phyloP scores from a whole-genome alignment of 192 early-diverging fungal genomes.

The Entomortierella parvispora region DNA sequence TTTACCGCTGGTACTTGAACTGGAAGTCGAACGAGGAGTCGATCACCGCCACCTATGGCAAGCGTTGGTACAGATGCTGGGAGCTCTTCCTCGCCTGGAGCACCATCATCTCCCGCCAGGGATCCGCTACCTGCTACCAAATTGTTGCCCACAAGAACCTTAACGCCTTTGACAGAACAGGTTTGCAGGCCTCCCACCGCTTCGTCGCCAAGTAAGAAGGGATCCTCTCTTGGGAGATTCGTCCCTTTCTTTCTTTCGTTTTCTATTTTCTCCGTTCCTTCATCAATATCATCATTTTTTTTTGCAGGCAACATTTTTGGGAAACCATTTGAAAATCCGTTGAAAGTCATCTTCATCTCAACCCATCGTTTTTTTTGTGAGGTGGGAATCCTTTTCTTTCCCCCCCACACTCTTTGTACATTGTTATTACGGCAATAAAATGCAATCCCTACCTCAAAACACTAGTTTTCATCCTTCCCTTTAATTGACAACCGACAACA shows the following conservation, averaged over 20 bases:
- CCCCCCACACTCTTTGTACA: too few species aligned
- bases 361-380: too few species aligned
- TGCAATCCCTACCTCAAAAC: too few species aligned
- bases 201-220: slow-evolving; percentile 16
- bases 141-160: slow-evolving; percentile 97
- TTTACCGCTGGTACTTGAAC: slow-evolving; percentile 97
- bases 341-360: too few species aligned
- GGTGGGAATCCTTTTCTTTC: too few species aligned
- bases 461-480: too few species aligned
- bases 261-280: background rate
- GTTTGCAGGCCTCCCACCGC: slow-evolving; percentile 62
- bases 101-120: slow-evolving; percentile 94
- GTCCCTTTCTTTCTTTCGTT: background rate
- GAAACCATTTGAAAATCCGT: too few species aligned
- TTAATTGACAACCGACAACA: too few species aligned
- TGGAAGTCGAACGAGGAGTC: slow-evolving; percentile 94
- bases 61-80: slow-evolving; percentile 92
- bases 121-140: slow-evolving; percentile 96
- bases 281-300: background rate
- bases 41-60: slow-evolving; percentile 87
- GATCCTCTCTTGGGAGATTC: too few species aligned
- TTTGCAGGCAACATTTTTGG: too few species aligned
- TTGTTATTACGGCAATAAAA: too few species aligned
- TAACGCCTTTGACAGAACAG: slow-evolving; percentile 91
- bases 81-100: slow-evolving; percentile 99